These are phyloP conservation scores for Bruguiera hainesii DNA, from an alignment of 441 rosid genomes.

Conservation along the genomic window DNA sequence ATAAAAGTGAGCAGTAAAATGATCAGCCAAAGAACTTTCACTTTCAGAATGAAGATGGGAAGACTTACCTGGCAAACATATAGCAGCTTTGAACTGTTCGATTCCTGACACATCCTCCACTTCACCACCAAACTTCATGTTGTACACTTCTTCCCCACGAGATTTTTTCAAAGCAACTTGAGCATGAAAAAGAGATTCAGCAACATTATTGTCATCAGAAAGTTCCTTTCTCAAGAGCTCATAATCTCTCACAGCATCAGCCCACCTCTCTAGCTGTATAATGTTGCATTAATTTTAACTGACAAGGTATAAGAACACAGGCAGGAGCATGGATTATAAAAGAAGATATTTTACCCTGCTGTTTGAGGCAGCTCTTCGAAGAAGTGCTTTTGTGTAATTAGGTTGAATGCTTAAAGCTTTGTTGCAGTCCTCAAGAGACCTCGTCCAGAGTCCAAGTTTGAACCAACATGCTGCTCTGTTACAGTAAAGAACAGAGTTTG, in stretches of 20 bases:
- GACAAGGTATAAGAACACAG: not conserved
- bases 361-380: slow-evolving; percentile 81
- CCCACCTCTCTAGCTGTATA: slow-evolving; percentile 74
- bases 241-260: slow-evolving; percentile 81
- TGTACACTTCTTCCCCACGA: slow-evolving; percentile 84
- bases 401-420: slow-evolving; percentile 69
- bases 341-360: slow-evolving; percentile 51
- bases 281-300: slow-evolving; percentile 2
- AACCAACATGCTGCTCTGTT: slow-evolving; percentile 88
- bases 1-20: too few relatives aligned
- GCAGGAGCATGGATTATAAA: not conserved
- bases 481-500: slow-evolving; percentile 64
- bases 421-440: slow-evolving; percentile 74
- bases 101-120: slow-evolving; percentile 65
- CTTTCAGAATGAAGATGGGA: not conserved
- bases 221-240: slow-evolving; percentile 77
- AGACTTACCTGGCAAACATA: slow-evolving; percentile 61
- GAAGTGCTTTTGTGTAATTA: slow-evolving; percentile 74
- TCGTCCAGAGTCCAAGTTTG: slow-evolving; percentile 79
- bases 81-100: slow-evolving; percentile 75
- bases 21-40: not conserved
- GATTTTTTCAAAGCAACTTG: slow-evolving; percentile 88
- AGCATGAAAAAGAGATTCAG: slow-evolving; percentile 79
- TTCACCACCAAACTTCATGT: slow-evolving; percentile 91
- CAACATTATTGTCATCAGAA: slow-evolving; percentile 78